phyloP scores from a whole-genome alignment of 208 protist genomes.

The Acanthamoeba quina region DNA sequence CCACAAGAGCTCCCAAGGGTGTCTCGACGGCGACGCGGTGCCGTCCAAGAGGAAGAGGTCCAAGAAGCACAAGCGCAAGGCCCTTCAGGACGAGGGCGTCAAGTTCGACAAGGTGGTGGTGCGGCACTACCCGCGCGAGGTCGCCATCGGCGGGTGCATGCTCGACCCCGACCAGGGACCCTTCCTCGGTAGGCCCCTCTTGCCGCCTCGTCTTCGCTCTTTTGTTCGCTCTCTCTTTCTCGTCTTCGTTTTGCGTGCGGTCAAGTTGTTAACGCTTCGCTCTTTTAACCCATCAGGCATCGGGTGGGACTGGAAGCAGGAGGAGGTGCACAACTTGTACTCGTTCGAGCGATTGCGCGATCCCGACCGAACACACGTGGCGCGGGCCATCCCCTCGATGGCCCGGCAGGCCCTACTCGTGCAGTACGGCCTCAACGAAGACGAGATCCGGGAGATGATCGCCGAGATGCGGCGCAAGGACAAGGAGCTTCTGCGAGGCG shows the following conservation, averaged over 20 bases:
- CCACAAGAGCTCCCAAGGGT: background rate
- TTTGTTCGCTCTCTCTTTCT: background rate
- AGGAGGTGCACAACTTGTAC: constrained; percentile 53
- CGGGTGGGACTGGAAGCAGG: constrained; percentile 57
- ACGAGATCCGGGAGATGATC: background rate
- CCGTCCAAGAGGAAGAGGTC: background rate
- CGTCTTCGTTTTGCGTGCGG: background rate
- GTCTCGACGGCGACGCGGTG: background rate
- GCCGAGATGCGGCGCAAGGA: constrained; percentile 34
- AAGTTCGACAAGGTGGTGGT: constrained; percentile 53
- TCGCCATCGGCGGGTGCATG: constrained; percentile 50
- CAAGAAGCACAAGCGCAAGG: constrained; percentile 51
- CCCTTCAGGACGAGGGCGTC: background rate
- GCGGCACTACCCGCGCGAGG: constrained; percentile 33
- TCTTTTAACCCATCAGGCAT: background rate
- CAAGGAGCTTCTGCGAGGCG: constrained; percentile 22
- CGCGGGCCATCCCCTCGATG: background rate
- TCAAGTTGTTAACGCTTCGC: background rate
- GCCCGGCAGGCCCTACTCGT: background rate
- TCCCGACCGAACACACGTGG: background rate
- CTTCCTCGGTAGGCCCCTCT: background rate
- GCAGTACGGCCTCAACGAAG: constrained; percentile 7
- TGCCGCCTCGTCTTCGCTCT: background rate
- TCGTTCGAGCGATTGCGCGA: constrained; percentile 39
- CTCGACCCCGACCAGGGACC: constrained; percentile 32